phyloP scores from a whole-genome alignment of 345 rosid species.

The Sonneratia caseolaris region DNA sequence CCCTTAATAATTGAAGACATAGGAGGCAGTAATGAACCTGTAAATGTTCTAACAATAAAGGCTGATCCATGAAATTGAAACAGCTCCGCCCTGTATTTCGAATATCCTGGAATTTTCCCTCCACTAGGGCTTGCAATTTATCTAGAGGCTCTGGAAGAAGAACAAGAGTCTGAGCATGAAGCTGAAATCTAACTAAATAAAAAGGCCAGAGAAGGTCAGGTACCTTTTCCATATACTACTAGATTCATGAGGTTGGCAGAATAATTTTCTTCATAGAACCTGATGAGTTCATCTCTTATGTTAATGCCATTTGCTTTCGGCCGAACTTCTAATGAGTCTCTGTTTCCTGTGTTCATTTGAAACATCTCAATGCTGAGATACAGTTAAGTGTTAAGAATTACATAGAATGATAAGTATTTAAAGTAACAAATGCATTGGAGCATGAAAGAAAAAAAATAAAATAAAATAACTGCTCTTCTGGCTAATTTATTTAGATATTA shows the following conservation, averaged over 20 bases:
- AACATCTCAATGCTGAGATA: background rate
- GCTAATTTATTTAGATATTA: background rate
- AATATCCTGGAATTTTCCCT: slow-evolving; percentile 57
- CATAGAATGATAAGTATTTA: no score
- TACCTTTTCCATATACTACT: slow-evolving; percentile 76
- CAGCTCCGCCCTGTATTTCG: slow-evolving; percentile 31
- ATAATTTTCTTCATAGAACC: slow-evolving; percentile 68
- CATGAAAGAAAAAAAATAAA: background rate
- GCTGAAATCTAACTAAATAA: slow-evolving; percentile 1
- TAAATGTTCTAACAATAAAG: slow-evolving; percentile 58
- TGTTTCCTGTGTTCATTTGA: slow-evolving; percentile 40
- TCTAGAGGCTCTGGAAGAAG: slow-evolving; percentile 57
- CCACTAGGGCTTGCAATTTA: slow-evolving; percentile 51
- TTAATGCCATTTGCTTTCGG: slow-evolving; percentile 76
- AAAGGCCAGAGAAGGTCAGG: background rate
- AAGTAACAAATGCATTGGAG: background rate
- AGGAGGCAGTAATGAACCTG: slow-evolving; percentile 34
- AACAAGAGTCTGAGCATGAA: slow-evolving; percentile 11
- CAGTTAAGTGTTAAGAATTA: no score
- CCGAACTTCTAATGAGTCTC: slow-evolving; percentile 60
- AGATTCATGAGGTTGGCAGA: slow-evolving; percentile 86
- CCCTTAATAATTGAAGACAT: background rate
- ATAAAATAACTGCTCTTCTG: background rate
- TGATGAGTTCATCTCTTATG: slow-evolving; percentile 66
- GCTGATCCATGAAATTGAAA: slow-evolving; percentile 54